A percentile compares a stretch with the other conserved stretches of the same genome.
Conservation (phyloP, 305 asterid genomes). For the Solanum aculeatissimum region DNA sequence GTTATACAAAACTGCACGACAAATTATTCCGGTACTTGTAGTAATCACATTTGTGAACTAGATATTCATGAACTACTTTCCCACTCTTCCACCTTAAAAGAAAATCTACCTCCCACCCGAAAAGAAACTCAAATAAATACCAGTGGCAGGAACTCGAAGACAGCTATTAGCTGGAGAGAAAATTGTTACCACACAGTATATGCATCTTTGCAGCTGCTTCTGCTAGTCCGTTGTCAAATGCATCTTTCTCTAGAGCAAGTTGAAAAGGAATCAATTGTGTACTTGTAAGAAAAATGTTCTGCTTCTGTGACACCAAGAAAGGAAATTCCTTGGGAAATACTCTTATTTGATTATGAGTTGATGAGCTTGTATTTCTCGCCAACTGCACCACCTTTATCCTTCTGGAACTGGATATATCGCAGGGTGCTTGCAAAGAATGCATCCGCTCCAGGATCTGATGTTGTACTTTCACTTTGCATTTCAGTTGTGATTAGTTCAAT, state of each 20-base stretch:
- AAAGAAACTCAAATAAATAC: neutral
- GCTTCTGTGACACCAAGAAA: neutral
- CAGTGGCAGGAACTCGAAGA: neutral
- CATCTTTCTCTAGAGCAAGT: neutral
- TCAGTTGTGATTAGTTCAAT: slow-evolving; percentile 74
- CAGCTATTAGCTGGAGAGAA: neutral
- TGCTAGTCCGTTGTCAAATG: neutral
- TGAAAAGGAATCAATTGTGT: neutral
- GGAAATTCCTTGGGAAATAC: neutral
- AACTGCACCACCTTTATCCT: slow-evolving; percentile 96
- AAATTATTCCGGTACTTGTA: neutral
- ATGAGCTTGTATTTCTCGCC: slow-evolving; percentile 79
- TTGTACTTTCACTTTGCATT: slow-evolving; percentile 56
- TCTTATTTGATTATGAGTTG: neutral
- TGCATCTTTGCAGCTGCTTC: neutral
- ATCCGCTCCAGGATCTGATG: slow-evolving; percentile 64
- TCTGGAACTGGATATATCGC: slow-evolving; percentile 88
- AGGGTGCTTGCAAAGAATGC: slow-evolving; percentile 84
- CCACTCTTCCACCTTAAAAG: neutral
- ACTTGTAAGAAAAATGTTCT: neutral
- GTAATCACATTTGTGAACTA: neutral
- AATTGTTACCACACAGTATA: neutral
- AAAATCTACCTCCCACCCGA: neutral
- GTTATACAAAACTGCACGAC: neutral
- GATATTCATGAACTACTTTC: neutral